Conservation (phyloP, 1,284 basidiomycete genomes). For the Heterobasidion parviporum region DNA sequence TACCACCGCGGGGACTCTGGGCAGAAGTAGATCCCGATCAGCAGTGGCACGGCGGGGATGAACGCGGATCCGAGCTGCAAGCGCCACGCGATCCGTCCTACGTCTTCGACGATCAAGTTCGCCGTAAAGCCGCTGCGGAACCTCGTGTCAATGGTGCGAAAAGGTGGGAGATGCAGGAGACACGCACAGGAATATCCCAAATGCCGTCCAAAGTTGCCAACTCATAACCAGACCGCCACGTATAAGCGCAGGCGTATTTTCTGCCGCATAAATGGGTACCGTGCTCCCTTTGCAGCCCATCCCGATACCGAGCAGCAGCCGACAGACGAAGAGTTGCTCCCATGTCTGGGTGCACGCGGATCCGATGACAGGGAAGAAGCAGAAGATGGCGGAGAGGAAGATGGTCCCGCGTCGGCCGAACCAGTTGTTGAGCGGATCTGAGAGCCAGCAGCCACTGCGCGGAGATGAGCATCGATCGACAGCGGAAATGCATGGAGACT, state of each 20-base stretch:
- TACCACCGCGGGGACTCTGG: background rate
- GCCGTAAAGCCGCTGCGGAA: background rate
- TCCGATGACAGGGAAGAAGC: background rate
- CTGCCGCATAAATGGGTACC: background rate
- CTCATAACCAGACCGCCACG: background rate
- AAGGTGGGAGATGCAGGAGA: background rate
- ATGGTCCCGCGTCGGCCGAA: background rate
- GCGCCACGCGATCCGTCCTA: background rate
- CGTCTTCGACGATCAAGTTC: background rate
- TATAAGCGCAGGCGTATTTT: background rate
- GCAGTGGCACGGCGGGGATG: background rate
- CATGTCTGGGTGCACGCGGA: background rate
- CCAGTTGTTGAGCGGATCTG: background rate
- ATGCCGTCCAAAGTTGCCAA: background rate
- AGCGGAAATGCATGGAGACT: background rate
- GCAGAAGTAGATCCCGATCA: background rate
- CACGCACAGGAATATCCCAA: background rate
- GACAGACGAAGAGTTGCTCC: background rate
- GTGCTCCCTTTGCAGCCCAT: background rate
- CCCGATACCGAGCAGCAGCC: background rate
- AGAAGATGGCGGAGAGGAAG: background rate
- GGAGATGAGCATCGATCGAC: background rate
- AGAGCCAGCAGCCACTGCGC: background rate
- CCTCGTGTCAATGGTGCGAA: background rate
- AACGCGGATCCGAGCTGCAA: background rate